Percentiles rank a stretch among this genome's conserved stretches.
phyloP scores from a whole-genome alignment of 164 flowering plant species.

The Sextonia rubra region DNA sequence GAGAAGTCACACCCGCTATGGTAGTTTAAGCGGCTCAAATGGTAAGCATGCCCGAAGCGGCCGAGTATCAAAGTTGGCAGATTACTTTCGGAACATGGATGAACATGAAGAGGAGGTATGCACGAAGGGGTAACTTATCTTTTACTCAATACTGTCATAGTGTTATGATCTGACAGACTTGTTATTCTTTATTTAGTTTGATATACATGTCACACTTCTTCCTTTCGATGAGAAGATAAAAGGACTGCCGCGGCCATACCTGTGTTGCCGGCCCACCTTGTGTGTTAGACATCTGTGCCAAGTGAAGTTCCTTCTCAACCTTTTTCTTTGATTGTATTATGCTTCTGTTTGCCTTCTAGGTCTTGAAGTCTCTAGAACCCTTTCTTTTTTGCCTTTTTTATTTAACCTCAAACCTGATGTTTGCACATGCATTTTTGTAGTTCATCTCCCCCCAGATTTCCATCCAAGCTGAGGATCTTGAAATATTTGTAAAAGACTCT shows the following conservation, averaged over 20 bases:
- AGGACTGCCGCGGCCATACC: slow-evolving; percentile 54
- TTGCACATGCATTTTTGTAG: slow-evolving; percentile 24
- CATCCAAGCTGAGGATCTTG: slow-evolving; percentile 22
- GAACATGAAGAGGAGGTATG: slow-evolving; percentile 38
- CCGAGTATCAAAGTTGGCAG: slow-evolving; percentile 55
- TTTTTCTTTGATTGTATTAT: not conserved
- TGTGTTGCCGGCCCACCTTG: slow-evolving; percentile 64
- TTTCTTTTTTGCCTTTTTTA: not conserved
- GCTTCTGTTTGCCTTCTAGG: not conserved
- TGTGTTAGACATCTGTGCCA: slow-evolving; percentile 52
- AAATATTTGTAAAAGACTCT: slow-evolving; percentile 42
- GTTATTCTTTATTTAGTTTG: slow-evolving; percentile 42
- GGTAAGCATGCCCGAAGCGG: slow-evolving; percentile 35
- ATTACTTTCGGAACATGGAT: slow-evolving; percentile 48
- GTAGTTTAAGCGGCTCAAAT: slow-evolving; percentile 38
- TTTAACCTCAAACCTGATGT: not conserved
- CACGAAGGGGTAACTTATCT: not conserved
- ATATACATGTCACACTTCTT: slow-evolving; percentile 55
- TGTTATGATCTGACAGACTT: not conserved
- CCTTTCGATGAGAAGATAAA: slow-evolving; percentile 56
- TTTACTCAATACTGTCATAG: not conserved
- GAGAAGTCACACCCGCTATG: slow-evolving; percentile 68
- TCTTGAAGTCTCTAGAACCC: not conserved
- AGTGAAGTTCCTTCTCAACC: slow-evolving; percentile 30
- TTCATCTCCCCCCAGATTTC: slow-evolving; percentile 42